Percentiles rank a stretch among this genome's conserved stretches.
These are phyloP conservation scores for Solanum habrochaites DNA, from an alignment of 257 asterid genomes.

Conservation along the genomic window DNA sequence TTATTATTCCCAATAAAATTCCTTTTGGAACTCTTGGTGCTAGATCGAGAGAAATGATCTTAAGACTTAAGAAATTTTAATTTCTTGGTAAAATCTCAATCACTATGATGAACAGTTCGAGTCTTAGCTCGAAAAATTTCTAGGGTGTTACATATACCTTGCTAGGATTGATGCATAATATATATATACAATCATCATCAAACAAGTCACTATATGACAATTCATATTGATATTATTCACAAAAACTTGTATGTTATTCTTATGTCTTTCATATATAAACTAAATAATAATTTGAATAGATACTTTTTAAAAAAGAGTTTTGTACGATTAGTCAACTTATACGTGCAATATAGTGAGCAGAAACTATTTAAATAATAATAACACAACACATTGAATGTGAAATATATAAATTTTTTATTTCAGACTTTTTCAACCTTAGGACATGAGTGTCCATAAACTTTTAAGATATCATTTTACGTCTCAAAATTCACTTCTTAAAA, in stretches of 20 bases:
- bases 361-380: too few species aligned
- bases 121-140: too few species aligned
- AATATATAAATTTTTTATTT: neutral
- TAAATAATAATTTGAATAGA: neutral
- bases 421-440: neutral
- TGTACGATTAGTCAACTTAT: neutral
- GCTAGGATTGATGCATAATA: neutral
- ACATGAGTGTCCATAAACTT: neutral
- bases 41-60: too few species aligned
- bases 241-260: too few species aligned
- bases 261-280: neutral
- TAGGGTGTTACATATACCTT: neutral
- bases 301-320: too few species aligned
- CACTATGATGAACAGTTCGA: too few species aligned
- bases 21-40: too few species aligned
- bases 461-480: neutral
- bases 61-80: too few species aligned
- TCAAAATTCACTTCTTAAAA: neutral
- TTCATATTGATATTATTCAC: too few species aligned
- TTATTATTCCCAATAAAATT: too few species aligned
- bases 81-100: too few species aligned
- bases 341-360: neutral
- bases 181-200: too few species aligned
- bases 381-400: neutral
- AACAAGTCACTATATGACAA: neutral